phyloP scores from a whole-genome alignment of 257 asterid genomes.

The Lithospermum erythrorhizon region DNA sequence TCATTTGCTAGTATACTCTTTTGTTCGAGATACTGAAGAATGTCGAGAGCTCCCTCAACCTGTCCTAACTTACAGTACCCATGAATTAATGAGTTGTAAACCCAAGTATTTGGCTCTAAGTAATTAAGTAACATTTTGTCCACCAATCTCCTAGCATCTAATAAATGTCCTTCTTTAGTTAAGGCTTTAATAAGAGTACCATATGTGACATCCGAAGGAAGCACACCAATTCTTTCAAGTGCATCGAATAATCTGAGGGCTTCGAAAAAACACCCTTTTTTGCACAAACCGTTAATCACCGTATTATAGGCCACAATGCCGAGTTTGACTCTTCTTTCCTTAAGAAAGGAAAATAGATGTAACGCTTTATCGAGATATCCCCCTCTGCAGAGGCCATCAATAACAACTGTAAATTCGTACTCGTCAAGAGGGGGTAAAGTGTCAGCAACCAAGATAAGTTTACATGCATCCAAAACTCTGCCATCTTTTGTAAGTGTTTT shows the following conservation, averaged over 20 bases:
- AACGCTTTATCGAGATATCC: slow-evolving; percentile 47
- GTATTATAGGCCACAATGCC: slow-evolving; percentile 53
- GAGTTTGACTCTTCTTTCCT: slow-evolving; percentile 38
- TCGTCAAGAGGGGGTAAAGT: slow-evolving; percentile 35
- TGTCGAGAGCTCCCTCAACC: slow-evolving; percentile 45
- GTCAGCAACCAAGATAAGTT: slow-evolving; percentile 45
- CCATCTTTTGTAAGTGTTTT: slow-evolving; percentile 33
- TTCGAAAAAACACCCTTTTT: slow-evolving; percentile 69
- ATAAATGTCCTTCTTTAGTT: slow-evolving; percentile 56
- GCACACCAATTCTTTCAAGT: slow-evolving; percentile 32
- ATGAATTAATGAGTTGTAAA: slow-evolving; percentile 65
- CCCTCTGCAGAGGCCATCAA: slow-evolving; percentile 58
- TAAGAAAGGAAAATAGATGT: slow-evolving; percentile 46
- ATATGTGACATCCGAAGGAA: slow-evolving; percentile 67
- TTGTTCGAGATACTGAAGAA: slow-evolving; percentile 49
- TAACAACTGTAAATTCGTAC: slow-evolving; percentile 44
- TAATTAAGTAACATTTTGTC: slow-evolving; percentile 49
- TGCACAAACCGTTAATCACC: slow-evolving; percentile 63
- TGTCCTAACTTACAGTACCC: slow-evolving; percentile 62
- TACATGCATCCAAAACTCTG: slow-evolving; percentile 51
- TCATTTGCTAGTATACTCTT: slow-evolving; percentile 53
- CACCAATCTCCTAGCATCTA: slow-evolving; percentile 52
- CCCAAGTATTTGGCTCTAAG: slow-evolving; percentile 39
- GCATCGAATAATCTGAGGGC: slow-evolving; percentile 84
- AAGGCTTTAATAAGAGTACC: slow-evolving; percentile 70